Conservation (phyloP, 1,284 basidiomycete species). For the Marasmius tenuissimus region DNA sequence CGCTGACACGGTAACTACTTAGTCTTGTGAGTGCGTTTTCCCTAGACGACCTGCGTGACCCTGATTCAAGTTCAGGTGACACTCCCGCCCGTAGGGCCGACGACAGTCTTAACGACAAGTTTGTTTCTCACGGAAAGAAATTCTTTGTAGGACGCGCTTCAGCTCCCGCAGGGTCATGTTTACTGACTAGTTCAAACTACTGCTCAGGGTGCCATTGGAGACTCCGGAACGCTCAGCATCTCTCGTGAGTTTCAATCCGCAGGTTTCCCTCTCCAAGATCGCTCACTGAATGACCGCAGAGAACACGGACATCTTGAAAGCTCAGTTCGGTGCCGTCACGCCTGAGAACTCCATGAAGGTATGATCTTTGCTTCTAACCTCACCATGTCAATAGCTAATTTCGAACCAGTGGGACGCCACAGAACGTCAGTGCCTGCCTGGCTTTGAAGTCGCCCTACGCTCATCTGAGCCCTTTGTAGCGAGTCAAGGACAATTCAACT, state of each 20-base stretch:
- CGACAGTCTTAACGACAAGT: conserved; percentile 26
- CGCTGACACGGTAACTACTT: too few species aligned
- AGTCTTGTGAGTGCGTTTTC: conserved; percentile 11
- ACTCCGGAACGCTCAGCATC: conserved; percentile 30
- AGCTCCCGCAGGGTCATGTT: neutral
- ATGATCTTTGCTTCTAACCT: neutral
- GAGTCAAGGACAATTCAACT: conserved; percentile 35
- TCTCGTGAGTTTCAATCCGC: conserved; percentile 15
- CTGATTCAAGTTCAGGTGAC: neutral
- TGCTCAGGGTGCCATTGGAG: conserved; percentile 28
- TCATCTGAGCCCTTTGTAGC: conserved; percentile 10
- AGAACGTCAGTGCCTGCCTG: conserved; percentile 11
- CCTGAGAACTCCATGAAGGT: conserved; percentile 37
- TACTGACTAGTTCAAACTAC: neutral
- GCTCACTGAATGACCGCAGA: conserved; percentile 11
- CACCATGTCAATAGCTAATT: neutral
- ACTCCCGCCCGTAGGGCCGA: conserved; percentile 12
- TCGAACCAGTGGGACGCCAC: conserved; percentile 20
- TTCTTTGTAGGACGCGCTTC: conserved; percentile 24
- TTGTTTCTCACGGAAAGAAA: conserved; percentile 29
- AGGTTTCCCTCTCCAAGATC: neutral
- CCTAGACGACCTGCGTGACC: neutral
- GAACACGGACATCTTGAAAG: conserved; percentile 29
- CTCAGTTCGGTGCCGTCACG: conserved; percentile 35
- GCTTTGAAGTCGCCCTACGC: neutral